A percentile compares a stretch with the other conserved stretches of the same genome.
Evolutionary conservation across 1,284 basidiomycete species (phyloP).

Genomic region (Ganoderma boninense): DNA sequence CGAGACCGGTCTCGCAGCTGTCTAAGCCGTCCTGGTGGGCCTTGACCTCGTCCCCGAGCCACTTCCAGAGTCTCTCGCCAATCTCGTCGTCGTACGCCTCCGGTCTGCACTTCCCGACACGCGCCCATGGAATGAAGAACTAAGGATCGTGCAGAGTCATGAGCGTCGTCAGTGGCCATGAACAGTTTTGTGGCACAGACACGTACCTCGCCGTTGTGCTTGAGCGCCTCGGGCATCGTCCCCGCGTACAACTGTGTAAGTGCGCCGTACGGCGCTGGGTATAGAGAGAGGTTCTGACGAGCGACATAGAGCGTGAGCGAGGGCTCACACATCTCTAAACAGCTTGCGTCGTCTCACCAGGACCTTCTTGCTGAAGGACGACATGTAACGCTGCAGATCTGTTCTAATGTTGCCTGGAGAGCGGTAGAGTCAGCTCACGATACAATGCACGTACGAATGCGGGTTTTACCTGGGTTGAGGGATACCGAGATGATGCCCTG

Average conservation of each 20-base stretch:
- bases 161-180: too few relatives aligned
- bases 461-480: constrained; percentile 46
- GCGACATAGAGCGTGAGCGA: background rate
- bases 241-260: constrained; percentile 38
- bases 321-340: background rate
- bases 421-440: background rate
- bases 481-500: constrained; percentile 48
- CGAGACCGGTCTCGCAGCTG: background rate
- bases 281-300: constrained; percentile 17
- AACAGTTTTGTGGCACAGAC: too few relatives aligned
- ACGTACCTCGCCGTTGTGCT: constrained; percentile 37
- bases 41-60: constrained; percentile 50
- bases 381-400: constrained; percentile 26
- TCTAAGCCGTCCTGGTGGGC: background rate
- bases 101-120: constrained; percentile 42
- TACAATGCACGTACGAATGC: background rate
- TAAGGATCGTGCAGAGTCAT: constrained; percentile 36
- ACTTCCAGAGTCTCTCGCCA: constrained; percentile 50
- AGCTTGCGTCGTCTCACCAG: constrained; percentile 12
- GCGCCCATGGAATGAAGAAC: constrained; percentile 59
- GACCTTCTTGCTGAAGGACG: constrained; percentile 13
- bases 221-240: constrained; percentile 34
- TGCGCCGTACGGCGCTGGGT: constrained; percentile 33
- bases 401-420: constrained; percentile 28
- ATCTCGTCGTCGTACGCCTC: constrained; percentile 46